Evolutionary conservation across 306 rosid genomes (phyloP).

Genomic region (Cicer judaicum): DNA sequence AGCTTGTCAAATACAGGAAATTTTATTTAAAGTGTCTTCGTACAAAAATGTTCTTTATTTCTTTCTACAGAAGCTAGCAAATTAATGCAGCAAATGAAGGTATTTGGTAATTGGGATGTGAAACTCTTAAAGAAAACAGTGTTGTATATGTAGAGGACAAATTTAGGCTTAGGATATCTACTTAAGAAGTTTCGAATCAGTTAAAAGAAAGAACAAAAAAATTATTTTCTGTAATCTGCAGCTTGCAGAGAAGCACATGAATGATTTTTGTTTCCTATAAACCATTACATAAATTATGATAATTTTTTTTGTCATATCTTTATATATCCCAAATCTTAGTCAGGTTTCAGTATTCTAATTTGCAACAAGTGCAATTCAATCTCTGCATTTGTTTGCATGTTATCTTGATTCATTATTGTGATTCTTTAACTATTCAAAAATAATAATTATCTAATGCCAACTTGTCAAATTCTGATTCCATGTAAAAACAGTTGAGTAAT

Average conservation of each 20-base stretch:
- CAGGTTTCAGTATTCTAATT: conserved; percentile 36
- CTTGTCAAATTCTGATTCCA: conserved; percentile 29
- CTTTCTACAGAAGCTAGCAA: conserved; percentile 9
- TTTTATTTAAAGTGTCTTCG: neutral
- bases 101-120: neutral
- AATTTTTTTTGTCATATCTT: neutral
- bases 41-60: conserved; percentile 2
- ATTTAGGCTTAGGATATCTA: neutral
- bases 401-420: neutral
- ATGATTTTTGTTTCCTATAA: neutral
- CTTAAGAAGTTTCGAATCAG: neutral
- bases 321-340: conserved; percentile 31
- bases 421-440: neutral
- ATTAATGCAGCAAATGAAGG: neutral
- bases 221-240: neutral
- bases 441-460: conserved; percentile 5
- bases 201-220: neutral
- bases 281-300: neutral
- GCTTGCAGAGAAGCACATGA: neutral
- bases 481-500: neutral
- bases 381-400: neutral
- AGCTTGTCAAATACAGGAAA: neutral
- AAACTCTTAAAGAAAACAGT: neutral
- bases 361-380: neutral
- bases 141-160: neutral